These are phyloP conservation scores for Penicillium samsonianum DNA, from an alignment of 495 filamentous ascomycete species.

Conservation along the genomic window DNA sequence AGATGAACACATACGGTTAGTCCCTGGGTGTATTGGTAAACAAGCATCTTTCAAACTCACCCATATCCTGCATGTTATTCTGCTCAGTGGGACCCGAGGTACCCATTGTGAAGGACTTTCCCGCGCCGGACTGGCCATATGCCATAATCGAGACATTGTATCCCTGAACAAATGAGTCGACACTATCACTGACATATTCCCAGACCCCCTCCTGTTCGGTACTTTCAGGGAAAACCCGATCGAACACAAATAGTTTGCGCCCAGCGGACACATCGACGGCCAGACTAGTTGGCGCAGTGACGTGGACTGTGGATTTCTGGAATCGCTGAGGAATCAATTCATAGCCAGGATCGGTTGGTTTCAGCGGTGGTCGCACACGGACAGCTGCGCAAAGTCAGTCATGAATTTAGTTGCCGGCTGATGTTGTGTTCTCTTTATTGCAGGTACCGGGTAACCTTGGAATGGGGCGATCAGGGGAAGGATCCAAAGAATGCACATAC, in stretches of 20 bases:
- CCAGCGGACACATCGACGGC: conserved; percentile 89
- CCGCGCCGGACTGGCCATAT: conserved; percentile 99
- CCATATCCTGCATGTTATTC: conserved; percentile 71
- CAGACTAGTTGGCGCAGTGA: conserved; percentile 78
- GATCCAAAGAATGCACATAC: conserved; percentile 57
- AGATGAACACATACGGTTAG: conserved; percentile 6
- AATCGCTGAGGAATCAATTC: conserved; percentile 96
- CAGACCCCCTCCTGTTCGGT: conserved; percentile 87
- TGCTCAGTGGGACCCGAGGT: conserved; percentile 88
- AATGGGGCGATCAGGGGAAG: conserved; percentile 16
- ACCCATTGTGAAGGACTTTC: conserved; percentile 99
- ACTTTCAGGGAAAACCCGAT: conserved; percentile 87
- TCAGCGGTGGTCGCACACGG: conserved; percentile 87
- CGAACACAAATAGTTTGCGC: conserved; percentile 92
- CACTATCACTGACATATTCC: conserved; percentile 91
- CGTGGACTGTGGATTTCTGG: conserved; percentile 88
- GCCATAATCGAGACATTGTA: conserved; percentile 99
- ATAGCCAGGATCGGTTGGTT: conserved; percentile 82
- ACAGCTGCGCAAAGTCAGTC: conserved; percentile 62
- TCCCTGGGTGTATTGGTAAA: not conserved
- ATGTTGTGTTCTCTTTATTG: not conserved
- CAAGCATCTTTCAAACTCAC: conserved; percentile 47
- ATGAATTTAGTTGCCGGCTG: conserved; percentile 2
- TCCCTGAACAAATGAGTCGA: conserved; percentile 87
- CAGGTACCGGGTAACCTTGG: conserved; percentile 14